Base-by-base conservation (phyloP, 352 stramenopile species). In the Chrysophaeum taylorii region DNA sequence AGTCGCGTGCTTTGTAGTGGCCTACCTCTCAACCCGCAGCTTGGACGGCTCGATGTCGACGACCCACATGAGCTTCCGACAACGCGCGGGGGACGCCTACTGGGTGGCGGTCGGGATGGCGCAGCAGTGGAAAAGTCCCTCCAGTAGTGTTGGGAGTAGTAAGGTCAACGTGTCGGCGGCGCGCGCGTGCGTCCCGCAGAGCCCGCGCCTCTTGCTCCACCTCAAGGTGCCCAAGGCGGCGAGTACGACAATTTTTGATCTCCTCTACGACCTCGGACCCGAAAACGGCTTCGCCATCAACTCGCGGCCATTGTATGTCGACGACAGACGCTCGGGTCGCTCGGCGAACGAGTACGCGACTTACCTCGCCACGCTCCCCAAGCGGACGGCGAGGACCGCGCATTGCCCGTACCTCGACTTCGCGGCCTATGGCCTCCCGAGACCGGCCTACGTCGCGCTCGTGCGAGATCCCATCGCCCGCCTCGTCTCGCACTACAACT, bases 201-300 rank as follows among this genome's bases (percentile, higher is more conserved):
- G 21, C 5, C 52, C 52, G 27, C 12, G 2, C 27, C 52, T 63
- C 25, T 25, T 63, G 7, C 14, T 63, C 27, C 52, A 63, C 52
- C 52, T 63, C n/a, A 63, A 63, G 52, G 52, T 63, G 52, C 52
- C 52, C 52, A 63, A 63, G 52, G 52, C 52, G 9, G 52, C 52
- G 27, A 41, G 27, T 25, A 63, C 52, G 52, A 63, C 52, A 15
- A 31, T 63, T 31, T 63, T 63, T 25, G 52, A 63, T 23, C 52
- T 63, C 27, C 15, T 63, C 25, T 2, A 39, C 27, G 33, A 36
- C 9, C 52, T 63, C 52, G 14, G 27, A 15, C 2, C 52, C 27
- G 9, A 2, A 4, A 63, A 63, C 52, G 33, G 14, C 7, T 63
- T 31, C 52, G 27, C 27, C 9, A 31, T 63, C 9, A 63, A 63